These are phyloP conservation scores for Striga asiatica DNA, from an alignment of 257 asterid genomes.

Conservation along the genomic window DNA sequence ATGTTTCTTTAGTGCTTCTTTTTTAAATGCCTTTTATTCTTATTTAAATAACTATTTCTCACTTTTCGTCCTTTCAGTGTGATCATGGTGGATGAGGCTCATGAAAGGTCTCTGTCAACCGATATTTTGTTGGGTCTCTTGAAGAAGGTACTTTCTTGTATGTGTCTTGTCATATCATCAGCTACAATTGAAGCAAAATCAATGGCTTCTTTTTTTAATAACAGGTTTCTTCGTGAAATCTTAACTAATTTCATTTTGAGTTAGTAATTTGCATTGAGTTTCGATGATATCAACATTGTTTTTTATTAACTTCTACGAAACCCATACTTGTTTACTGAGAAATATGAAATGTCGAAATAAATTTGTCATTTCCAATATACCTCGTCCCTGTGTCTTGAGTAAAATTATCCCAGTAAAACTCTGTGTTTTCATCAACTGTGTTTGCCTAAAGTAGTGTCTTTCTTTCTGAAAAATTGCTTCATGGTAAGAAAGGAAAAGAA, in stretches of 20 bases:
- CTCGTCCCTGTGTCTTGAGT: too few species aligned
- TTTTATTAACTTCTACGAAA: too few species aligned
- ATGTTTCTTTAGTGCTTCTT: background rate
- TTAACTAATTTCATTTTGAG: background rate
- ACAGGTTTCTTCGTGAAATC: constrained; percentile 35
- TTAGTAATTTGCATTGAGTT: background rate
- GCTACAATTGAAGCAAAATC: constrained; percentile 96
- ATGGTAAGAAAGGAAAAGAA: too few species aligned
- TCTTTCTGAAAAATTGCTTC: too few species aligned
- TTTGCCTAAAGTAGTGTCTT: too few species aligned
- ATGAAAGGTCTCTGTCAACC: constrained; percentile 87
- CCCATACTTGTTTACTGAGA: too few species aligned
- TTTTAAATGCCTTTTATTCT: background rate
- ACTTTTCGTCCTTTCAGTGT: constrained; percentile 43
- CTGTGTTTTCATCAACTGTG: too few species aligned
- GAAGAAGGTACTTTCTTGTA: constrained; percentile 55
- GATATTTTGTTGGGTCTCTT: constrained; percentile 90
- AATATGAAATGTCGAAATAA: too few species aligned
- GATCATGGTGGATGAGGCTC: constrained; percentile 98
- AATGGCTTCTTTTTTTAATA: constrained; percentile 66
- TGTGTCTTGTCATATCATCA: constrained; percentile 68
- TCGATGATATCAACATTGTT: background rate
- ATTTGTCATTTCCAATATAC: too few species aligned
- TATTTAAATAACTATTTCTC: background rate
- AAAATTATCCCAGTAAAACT: background rate